Evolutionary conservation across 148 eudicot genomes (phyloP), one percentile per base, ranked within the genome.

Genomic region (Camellia lanceoleosa): DNA sequence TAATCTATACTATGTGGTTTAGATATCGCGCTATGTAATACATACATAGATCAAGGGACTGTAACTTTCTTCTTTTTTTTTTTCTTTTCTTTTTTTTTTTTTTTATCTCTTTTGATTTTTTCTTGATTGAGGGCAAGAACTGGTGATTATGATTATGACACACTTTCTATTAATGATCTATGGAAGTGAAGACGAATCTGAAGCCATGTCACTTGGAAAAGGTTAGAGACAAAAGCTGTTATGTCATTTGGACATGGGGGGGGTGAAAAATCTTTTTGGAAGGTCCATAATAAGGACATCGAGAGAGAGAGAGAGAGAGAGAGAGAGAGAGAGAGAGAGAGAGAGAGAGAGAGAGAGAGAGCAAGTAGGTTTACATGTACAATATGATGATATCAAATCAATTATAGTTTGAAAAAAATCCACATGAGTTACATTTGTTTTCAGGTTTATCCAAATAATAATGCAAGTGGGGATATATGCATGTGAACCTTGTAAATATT

Each of bases 251-350:
- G 15, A 19, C 5, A 67, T 9, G 7, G n/a, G 2, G 2, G 43
- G 47, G 46, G 46, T 13, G 12, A 67, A 0, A 20, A 67, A 67
- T 67, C 70, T 67, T 67, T 67, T 67, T 12, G 43, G 46, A 5
- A 67, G 70, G 70, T 67, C 70, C 70, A 67, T 46, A 67, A 67
- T 10, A 14, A 56, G 43, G 38, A 67, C 46, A 67, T 23, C 15
- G 12, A 30, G 70, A 5, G 13, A 41, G 52, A 49, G 52, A 49
- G 52, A 49, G 5, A 49, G 13, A 41, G 52, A 49, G 52, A 49
- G 52, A 49, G 52, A 49, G 52, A 49, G 5, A 49, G 52, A 49
- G 52, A 49, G 52, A 49, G n/a, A n/a, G n/a, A n/a, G n/a, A n/a
- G n/a, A n/a, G n/a, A n/a, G n/a, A 47, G 51, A 47, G 51, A 47